Evolutionary conservation across 2,329 filamentous ascomycete genomes (phyloP), one percentile per base, ranked within the genome.

Genomic region (Claviceps pusilla): DNA sequence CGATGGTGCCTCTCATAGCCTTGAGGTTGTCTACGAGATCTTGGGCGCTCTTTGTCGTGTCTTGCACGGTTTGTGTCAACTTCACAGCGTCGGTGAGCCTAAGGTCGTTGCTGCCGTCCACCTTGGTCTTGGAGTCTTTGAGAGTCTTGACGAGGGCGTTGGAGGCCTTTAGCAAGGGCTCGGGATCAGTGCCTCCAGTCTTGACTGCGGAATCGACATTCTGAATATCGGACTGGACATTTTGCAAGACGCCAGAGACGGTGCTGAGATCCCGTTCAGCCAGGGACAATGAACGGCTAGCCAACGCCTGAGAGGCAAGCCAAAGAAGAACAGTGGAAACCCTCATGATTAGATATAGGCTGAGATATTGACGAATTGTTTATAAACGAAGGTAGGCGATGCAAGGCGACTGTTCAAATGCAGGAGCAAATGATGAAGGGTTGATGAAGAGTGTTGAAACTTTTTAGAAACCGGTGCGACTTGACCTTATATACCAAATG

Each of bases 1-100:
- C 53, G 48, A 67, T 51, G 33, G 53, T 55, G 31, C 49, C 16
- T 59, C 62, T 62, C 59, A 62, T 60, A 48, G 52, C 48, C 51
- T 61, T 57, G 52, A 67, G 59, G 55, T 62, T 57, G 7, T 54
- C 55, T 50, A 58, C 55, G 0, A 67, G 61, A 37, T 52, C 52
- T 56, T 60, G 56, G 24, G 59, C 61, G 49, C 60, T 53, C 29
- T 54, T 54, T 53, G 64, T 59, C 10, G 67, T 61, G 31, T 48
- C 56, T 47, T 56, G 52, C 24, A 59, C 55, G 9, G 59, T 57
- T 1, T 45, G 39, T 7, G 48, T 49, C 29, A 61, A 55, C 12
- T 37, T 54, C 16, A 59, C 51, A 12, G 60, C 57, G 19, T 59
- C 60, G 29, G 19, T 49, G 3, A 61, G 53, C 6, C 42, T 48